These are phyloP conservation scores for Saposhnikovia divaricata DNA, from an alignment of 129 eudicot genomes.

Conservation along the genomic window DNA sequence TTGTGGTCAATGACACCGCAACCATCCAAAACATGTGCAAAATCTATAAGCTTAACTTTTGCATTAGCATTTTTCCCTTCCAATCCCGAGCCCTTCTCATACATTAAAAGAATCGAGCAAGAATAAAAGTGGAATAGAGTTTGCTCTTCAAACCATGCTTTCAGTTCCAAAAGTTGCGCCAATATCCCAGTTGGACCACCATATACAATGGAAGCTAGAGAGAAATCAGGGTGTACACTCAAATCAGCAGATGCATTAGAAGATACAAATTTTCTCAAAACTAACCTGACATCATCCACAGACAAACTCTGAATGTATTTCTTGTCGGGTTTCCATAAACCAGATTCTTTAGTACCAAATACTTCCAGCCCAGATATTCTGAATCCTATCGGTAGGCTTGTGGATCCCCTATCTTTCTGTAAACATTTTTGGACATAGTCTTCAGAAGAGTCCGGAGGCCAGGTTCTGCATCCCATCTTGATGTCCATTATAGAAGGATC, in stretches of 20 bases:
- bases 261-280: conserved; percentile 57
- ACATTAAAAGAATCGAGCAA: conserved; percentile 60
- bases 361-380: conserved; percentile 64
- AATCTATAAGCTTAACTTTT: conserved; percentile 67
- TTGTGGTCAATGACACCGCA: conserved; percentile 76
- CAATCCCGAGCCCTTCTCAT: conserved; percentile 34
- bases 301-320: conserved; percentile 25
- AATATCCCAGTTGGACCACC: conserved; percentile 68
- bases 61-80: conserved; percentile 30
- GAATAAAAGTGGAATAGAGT: conserved; percentile 61
- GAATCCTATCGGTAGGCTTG: conserved; percentile 54
- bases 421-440: conserved; percentile 57
- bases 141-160: conserved; percentile 89
- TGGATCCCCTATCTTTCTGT: conserved; percentile 48
- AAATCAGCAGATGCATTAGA: conserved; percentile 17
- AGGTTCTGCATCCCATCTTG: conserved; percentile 79
- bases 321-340: conserved; percentile 64
- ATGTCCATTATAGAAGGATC: conserved; percentile 74
- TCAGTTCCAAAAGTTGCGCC: conserved; percentile 66
- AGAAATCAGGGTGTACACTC: conserved; percentile 28
- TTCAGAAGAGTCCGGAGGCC: conserved; percentile 54
- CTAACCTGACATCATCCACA: conserved; percentile 36
- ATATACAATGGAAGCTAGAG: conserved; percentile 46
- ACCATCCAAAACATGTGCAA: conserved; percentile 70
- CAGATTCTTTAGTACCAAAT: conserved; percentile 31